Evolutionary conservation across 345 rosid genomes (phyloP), one percentile per base, ranked within the genome.

Genomic region (Heritiera littoralis): DNA sequence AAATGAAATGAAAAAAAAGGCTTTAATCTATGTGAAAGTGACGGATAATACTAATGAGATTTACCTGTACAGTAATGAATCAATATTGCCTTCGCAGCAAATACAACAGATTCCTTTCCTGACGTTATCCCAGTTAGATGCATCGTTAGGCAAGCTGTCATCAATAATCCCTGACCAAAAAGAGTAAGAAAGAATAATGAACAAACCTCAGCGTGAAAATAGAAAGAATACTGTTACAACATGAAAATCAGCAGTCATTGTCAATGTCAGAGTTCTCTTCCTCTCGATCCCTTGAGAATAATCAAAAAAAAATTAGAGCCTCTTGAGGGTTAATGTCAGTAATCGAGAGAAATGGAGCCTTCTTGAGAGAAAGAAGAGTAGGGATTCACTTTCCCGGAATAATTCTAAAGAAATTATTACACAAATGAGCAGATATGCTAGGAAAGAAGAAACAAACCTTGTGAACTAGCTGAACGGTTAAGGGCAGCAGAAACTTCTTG

Each of bases 401-500:
- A 72, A 52, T 71, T 41, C 23, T 15, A 0, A 13, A 48, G 59
- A 3, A 54, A 35, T 20, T 54, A 17, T 23, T 9, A 51, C 23
- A 32, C 60, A 9, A 72, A 15, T 35, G 15, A 52, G 75, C 46
- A 72, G 8, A 72, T 52, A 72, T 54, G 46, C 40, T 15, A 72
- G 15, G 45, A 32, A 51, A 14, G 61, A 72, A 15, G 68, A 35
- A 51, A 65, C 15, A 38, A 68, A 95, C 98, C 99, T 91, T 88
- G 76, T 59, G 86, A 68, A 79, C 80, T 85, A 7, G 83, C 79
- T 13, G 97, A 80, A 10, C 93, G 90, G 81, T 92, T 91, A 83
- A 95, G 85, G 0, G 99, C 97, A 10, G 96, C 92, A 14, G 97
- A 93, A 66, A 93, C 91, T 84, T 95, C 99, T 75, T 93, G 98